phyloP scores from a whole-genome alignment of 2,329 filamentous ascomycete species.

The Pyrenophora tritici-repentis region DNA sequence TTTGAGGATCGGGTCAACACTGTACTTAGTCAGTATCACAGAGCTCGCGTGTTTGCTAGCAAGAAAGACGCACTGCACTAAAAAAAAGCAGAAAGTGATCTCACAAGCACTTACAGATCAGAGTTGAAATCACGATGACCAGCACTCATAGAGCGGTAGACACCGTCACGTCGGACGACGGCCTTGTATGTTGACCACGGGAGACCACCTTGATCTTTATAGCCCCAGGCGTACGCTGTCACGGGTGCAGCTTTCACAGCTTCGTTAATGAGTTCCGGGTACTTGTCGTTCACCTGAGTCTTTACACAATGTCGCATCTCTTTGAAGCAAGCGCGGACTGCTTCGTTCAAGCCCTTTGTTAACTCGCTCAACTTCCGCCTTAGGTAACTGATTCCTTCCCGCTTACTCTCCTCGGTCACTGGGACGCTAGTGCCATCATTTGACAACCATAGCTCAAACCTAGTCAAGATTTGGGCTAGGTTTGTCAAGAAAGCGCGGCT shows the following conservation, averaged over 20 bases:
- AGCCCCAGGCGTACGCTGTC: conserved; percentile 46
- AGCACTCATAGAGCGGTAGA: conserved; percentile 46
- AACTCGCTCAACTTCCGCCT: conserved; percentile 48
- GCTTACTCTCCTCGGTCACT: conserved; percentile 49
- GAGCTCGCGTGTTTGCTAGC: too few relatives aligned
- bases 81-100: too few relatives aligned
- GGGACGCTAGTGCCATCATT: conserved; percentile 50
- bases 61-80: too few relatives aligned
- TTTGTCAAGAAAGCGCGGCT: conserved; percentile 59
- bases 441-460: conserved; percentile 57
- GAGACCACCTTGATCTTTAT: conserved; percentile 53
- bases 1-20: conserved; percentile 47
- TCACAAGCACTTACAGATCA: conserved; percentile 29
- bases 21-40: too few relatives aligned
- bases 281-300: conserved; percentile 55
- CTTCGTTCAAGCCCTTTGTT: conserved; percentile 49
- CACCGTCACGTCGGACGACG: conserved; percentile 57
- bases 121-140: conserved; percentile 51
- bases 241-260: conserved; percentile 47
- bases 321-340: conserved; percentile 47
- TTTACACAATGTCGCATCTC: conserved; percentile 50
- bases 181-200: conserved; percentile 62
- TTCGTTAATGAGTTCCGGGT: conserved; percentile 45
- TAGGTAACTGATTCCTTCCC: conserved; percentile 49
- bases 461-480: conserved; percentile 58